Conservation (phyloP, 495 filamentous ascomycete species). For the Bacidia gigantensis region DNA sequence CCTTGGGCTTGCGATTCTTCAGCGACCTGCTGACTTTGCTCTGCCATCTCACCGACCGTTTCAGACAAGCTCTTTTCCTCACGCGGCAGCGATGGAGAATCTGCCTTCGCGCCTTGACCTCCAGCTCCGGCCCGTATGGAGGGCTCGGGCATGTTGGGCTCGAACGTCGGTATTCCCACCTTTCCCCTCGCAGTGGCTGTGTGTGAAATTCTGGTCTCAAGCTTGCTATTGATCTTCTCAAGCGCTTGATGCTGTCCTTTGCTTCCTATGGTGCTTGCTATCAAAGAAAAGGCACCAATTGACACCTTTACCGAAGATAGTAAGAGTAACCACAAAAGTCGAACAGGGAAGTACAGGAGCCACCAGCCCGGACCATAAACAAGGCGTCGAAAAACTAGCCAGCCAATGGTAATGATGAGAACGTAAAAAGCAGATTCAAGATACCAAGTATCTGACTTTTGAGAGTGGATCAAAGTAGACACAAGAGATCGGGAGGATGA, state of each 20-base stretch:
- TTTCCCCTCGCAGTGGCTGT: constrained; percentile 23
- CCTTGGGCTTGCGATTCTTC: constrained; percentile 10
- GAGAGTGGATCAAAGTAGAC: constrained; percentile 62
- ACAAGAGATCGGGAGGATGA: constrained; percentile 59
- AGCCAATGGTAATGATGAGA: constrained; percentile 58
- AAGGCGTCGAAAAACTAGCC: constrained; percentile 72
- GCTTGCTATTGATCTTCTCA: constrained; percentile 23
- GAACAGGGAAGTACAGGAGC: constrained; percentile 69
- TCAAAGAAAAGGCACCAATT: constrained; percentile 24
- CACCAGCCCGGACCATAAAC: constrained; percentile 86
- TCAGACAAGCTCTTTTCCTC: constrained; percentile 36
- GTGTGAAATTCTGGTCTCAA: constrained; percentile 29
- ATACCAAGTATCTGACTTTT: constrained; percentile 97
- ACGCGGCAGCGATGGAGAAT: background rate
- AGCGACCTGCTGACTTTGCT: constrained; percentile 30
- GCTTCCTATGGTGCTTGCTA: constrained; percentile 27
- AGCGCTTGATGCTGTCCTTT: constrained; percentile 20
- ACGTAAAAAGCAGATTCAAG: constrained; percentile 76
- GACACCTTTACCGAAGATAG: constrained; percentile 27
- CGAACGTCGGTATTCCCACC: constrained; percentile 22
- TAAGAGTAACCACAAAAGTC: constrained; percentile 38
- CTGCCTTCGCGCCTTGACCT: constrained; percentile 21
- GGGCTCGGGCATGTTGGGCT: constrained; percentile 17
- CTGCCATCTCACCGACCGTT: constrained; percentile 40
- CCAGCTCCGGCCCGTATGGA: constrained; percentile 26